Evolutionary conservation across 1,284 basidiomycete species (phyloP).

Genomic region (Singerocomus rubriflavus): DNA sequence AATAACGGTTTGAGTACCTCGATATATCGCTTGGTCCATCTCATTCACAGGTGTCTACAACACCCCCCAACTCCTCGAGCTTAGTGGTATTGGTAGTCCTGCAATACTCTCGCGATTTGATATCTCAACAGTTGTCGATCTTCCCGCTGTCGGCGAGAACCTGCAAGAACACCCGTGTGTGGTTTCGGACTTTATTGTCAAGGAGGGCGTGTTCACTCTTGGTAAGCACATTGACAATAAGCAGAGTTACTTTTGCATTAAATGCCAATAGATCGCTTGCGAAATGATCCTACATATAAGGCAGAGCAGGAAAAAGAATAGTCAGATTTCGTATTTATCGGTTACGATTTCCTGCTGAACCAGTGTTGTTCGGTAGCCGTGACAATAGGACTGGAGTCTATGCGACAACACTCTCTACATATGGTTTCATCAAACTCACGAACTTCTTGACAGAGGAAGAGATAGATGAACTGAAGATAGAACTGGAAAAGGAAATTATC

Average conservation of each 20-base stretch:
- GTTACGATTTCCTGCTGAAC: not conserved
- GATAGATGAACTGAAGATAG: constrained; percentile 15
- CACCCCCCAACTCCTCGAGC: constrained; percentile 21
- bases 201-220: constrained; percentile 18
- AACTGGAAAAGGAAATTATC: constrained; percentile 14
- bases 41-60: constrained; percentile 13
- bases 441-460: constrained; percentile 15
- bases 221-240: constrained; percentile 4
- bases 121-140: constrained; percentile 12
- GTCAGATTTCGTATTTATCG: not conserved
- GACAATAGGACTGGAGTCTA: constrained; percentile 17
- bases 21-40: not conserved
- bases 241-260: no score
- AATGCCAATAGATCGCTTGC: constrained; percentile 9
- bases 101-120: constrained; percentile 16
- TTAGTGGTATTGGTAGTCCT: constrained; percentile 16
- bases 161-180: constrained; percentile 18
- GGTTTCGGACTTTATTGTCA: constrained; percentile 16
- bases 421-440: constrained; percentile 20
- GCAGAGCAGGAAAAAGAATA: constrained; percentile 17
- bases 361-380: not conserved
- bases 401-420: constrained; percentile 17
- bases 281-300: constrained; percentile 15
- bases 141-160: constrained; percentile 21
- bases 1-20: not conserved